phyloP scores from a whole-genome alignment of 805 yeast genomes.

The Lachancea dasiensis region DNA sequence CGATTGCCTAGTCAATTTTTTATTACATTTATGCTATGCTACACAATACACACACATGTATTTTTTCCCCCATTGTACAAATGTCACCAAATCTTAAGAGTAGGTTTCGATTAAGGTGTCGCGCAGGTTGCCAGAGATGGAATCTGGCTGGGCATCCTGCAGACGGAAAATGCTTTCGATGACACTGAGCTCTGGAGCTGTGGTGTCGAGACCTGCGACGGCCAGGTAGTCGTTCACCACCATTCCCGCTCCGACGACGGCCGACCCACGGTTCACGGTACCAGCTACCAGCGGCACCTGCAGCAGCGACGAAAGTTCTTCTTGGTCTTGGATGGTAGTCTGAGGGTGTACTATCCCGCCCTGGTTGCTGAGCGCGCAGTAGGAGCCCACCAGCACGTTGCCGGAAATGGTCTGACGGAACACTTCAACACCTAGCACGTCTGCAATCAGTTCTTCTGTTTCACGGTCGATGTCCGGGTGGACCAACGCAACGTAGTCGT shows the following conservation, averaged over 20 bases:
- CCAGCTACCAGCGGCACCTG: slow-evolving; percentile 99
- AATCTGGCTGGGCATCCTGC: slow-evolving; percentile 85
- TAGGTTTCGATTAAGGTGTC: slow-evolving; percentile 91
- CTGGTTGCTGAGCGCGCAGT: slow-evolving; percentile 90
- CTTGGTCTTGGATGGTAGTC: slow-evolving; percentile 96
- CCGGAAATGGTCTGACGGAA: slow-evolving; percentile 99
- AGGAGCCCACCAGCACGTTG: slow-evolving; percentile 94
- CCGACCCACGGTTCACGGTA: slow-evolving; percentile 94
- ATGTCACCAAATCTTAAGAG: slow-evolving; percentile 45
- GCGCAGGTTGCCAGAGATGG: slow-evolving; percentile 78
- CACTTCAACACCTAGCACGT: slow-evolving; percentile 96
- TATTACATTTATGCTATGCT: slow-evolving; percentile 5
- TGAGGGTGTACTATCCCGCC: slow-evolving; percentile 99
- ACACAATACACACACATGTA: slow-evolving; percentile 6
- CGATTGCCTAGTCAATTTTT: neutral
- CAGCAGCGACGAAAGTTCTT: slow-evolving; percentile 87
- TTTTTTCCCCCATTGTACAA: slow-evolving; percentile 1
- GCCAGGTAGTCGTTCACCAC: slow-evolving; percentile 98
- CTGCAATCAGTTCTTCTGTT: slow-evolving; percentile 97
- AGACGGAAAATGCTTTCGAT: slow-evolving; percentile 92
- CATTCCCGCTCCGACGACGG: slow-evolving; percentile 98
- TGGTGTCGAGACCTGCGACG: slow-evolving; percentile 93
- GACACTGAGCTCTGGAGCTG: slow-evolving; percentile 97
- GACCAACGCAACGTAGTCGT: slow-evolving; percentile 97
- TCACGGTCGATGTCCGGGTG: slow-evolving; percentile 99